phyloP scores from a whole-genome alignment of 768 basidiomycete genomes.

The Gelatoporia subvermispora region DNA sequence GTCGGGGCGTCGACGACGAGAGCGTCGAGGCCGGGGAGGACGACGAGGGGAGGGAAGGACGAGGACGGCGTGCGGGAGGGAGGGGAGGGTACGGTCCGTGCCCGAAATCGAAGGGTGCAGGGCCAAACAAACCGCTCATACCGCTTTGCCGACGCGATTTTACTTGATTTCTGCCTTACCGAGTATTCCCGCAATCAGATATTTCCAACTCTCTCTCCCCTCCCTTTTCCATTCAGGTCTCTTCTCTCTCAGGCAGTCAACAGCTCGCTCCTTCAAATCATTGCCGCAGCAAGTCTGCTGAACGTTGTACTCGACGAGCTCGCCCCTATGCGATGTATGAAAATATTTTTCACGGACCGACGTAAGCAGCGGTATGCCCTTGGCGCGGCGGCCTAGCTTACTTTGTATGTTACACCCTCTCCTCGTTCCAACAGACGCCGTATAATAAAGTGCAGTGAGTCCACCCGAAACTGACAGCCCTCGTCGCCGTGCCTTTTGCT shows the following conservation, averaged over 20 bases:
- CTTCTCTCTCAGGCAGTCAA: slow-evolving; percentile 1
- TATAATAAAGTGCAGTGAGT: too few species aligned
- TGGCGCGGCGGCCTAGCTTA: too few species aligned
- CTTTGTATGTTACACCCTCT: too few species aligned
- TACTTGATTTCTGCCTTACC: slow-evolving; percentile 6
- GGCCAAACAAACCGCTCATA: slow-evolving; percentile 15
- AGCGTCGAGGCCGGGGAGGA: slow-evolving; percentile 2
- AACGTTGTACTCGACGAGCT: too few species aligned
- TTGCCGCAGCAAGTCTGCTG: too few species aligned
- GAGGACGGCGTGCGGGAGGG: slow-evolving; percentile 5
- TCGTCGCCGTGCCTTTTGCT: too few species aligned
- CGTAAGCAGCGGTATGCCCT: too few species aligned
- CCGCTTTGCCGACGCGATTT: slow-evolving; percentile 15
- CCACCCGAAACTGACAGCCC: too few species aligned
- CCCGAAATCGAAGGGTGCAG: slow-evolving; percentile 12
- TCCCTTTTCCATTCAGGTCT: slow-evolving; percentile 2
- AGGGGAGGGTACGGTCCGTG: slow-evolving; percentile 18
- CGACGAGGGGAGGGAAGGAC: slow-evolving; percentile 1
- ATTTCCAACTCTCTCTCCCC: slow-evolving; percentile 4
- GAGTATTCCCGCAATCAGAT: slow-evolving; percentile 10
- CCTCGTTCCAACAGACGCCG: too few species aligned
- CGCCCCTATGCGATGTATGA: too few species aligned
- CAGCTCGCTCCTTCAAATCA: not conserved
- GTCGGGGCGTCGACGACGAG: slow-evolving; percentile 3
- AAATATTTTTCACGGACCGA: too few species aligned